Conservation (phyloP, 169 alveolate species). For the Cryptosporidium muris region DNA sequence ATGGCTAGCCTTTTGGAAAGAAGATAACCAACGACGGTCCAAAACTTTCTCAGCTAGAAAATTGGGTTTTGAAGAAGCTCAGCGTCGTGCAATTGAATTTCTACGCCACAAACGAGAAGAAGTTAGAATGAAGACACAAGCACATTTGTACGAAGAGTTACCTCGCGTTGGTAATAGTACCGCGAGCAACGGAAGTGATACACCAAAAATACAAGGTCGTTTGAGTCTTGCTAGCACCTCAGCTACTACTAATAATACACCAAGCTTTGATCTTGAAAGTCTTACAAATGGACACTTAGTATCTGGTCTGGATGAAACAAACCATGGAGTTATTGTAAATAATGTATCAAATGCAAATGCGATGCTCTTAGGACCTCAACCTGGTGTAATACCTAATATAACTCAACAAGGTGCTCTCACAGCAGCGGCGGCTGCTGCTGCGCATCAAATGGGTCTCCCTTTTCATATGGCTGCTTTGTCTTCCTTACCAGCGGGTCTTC, state of each 20-base stretch:
- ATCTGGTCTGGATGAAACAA: slow-evolving; percentile 59
- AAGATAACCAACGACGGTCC: slow-evolving; percentile 64
- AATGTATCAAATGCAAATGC: slow-evolving; percentile 13
- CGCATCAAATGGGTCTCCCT: slow-evolving; percentile 66
- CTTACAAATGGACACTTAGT: slow-evolving; percentile 29
- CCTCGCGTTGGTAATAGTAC: slow-evolving; percentile 39
- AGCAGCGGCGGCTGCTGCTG: slow-evolving; percentile 58
- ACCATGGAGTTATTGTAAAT: slow-evolving; percentile 11
- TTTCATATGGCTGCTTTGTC: slow-evolving; percentile 67
- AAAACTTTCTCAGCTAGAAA: slow-evolving; percentile 66
- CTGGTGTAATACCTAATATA: slow-evolving; percentile 8
- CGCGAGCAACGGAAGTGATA: slow-evolving; percentile 13
- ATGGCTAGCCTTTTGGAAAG: slow-evolving; percentile 72
- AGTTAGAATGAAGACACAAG: slow-evolving; percentile 65
- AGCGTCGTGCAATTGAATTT: slow-evolving; percentile 66
- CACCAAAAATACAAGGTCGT: slow-evolving; percentile 38
- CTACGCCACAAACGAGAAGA: slow-evolving; percentile 65
- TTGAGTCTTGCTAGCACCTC: slow-evolving; percentile 34
- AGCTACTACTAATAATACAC: slow-evolving; percentile 65
- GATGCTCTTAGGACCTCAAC: slow-evolving; percentile 29
- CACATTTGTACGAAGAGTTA: slow-evolving; percentile 69
- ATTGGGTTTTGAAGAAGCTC: slow-evolving; percentile 70
- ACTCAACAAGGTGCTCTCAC: slow-evolving; percentile 38
- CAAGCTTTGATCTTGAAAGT: slow-evolving; percentile 39
- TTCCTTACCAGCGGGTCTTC: slow-evolving; percentile 50